A percentile compares a stretch with the other conserved stretches of the same genome.
Evolutionary conservation across 768 basidiomycete species (phyloP).

Genomic region (Serendipita sp.): DNA sequence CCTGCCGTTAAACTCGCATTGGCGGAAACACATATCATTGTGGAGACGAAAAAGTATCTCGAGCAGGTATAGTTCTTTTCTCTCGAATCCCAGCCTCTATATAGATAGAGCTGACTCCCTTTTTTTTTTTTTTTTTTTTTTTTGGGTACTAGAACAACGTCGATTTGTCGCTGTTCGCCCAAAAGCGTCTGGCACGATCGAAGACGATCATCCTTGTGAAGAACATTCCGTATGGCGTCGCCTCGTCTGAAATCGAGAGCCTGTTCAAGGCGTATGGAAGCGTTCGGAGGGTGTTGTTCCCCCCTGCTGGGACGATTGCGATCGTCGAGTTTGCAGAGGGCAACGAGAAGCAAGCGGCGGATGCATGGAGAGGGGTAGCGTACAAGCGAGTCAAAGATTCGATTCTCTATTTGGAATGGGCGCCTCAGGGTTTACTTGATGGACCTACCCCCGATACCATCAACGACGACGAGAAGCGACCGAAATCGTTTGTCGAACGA

Average conservation of each 20-base stretch:
- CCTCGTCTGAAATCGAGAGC: conserved; percentile 53
- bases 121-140: not conserved
- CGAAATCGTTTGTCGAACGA: not conserved
- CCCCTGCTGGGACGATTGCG: conserved; percentile 85
- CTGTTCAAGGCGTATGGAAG: conserved; percentile 65
- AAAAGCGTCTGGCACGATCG: conserved; percentile 29
- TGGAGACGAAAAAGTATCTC: conserved; percentile 84
- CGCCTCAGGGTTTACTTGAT: conserved; percentile 68
- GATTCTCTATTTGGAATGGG: conserved; percentile 85
- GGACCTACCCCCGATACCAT: conserved; percentile 19
- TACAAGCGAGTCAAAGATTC: conserved; percentile 82
- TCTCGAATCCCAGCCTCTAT: conserved; percentile 8
- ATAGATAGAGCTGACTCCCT: not conserved
- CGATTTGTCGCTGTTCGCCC: conserved; percentile 39
- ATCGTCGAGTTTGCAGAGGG: conserved; percentile 72
- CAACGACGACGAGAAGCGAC: conserved; percentile 6
- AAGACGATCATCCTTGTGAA: conserved; percentile 82
- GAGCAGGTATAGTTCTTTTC: conserved; percentile 24
- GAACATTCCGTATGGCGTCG: conserved; percentile 89
- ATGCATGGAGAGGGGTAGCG: conserved; percentile 66
- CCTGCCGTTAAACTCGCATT: conserved; percentile 87
- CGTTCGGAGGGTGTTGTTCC: conserved; percentile 57
- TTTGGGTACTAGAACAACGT: conserved; percentile 38
- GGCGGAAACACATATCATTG: conserved; percentile 90
- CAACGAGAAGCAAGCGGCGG: conserved; percentile 40